Evolutionary conservation across 331 rosid species (phyloP).

Genomic region (Malus hybrid): DNA sequence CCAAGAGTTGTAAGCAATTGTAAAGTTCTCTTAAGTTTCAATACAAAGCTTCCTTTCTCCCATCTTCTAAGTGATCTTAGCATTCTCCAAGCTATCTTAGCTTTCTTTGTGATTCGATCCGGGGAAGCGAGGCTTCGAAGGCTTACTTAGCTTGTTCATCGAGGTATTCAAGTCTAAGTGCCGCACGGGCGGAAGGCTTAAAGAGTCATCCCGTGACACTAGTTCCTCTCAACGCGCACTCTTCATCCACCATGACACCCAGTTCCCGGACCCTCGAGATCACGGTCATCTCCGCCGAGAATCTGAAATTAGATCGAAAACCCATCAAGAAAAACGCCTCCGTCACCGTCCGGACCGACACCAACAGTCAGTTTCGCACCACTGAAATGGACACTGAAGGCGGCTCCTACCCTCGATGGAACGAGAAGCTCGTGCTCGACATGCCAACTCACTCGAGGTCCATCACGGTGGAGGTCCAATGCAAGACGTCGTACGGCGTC

Average conservation of each 20-base stretch:
- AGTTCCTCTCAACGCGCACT: too few relatives aligned
- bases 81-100: too few relatives aligned
- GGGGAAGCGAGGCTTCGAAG: too few relatives aligned
- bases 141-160: too few relatives aligned
- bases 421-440: slow-evolving; percentile 18
- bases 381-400: slow-evolving; percentile 25
- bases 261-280: slow-evolving; percentile 20
- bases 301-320: slow-evolving; percentile 16
- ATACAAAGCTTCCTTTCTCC: too few relatives aligned
- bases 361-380: neutral
- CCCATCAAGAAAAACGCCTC: slow-evolving; percentile 24
- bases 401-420: slow-evolving; percentile 33
- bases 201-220: too few relatives aligned
- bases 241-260: neutral
- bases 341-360: slow-evolving; percentile 19
- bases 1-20: too few relatives aligned
- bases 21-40: too few relatives aligned
- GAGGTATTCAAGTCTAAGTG: too few relatives aligned
- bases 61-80: too few relatives aligned
- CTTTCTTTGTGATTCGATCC: too few relatives aligned
- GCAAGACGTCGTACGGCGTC: slow-evolving; percentile 24
- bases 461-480: slow-evolving; percentile 43
- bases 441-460: slow-evolving; percentile 17
- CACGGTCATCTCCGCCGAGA: slow-evolving; percentile 35
- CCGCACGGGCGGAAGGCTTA: too few relatives aligned